Percentiles rank a stretch among this genome's conserved stretches.
These are phyloP conservation scores for Talaromyces wortmannii DNA, from an alignment of 495 filamentous ascomycete species.

Conservation along the genomic window DNA sequence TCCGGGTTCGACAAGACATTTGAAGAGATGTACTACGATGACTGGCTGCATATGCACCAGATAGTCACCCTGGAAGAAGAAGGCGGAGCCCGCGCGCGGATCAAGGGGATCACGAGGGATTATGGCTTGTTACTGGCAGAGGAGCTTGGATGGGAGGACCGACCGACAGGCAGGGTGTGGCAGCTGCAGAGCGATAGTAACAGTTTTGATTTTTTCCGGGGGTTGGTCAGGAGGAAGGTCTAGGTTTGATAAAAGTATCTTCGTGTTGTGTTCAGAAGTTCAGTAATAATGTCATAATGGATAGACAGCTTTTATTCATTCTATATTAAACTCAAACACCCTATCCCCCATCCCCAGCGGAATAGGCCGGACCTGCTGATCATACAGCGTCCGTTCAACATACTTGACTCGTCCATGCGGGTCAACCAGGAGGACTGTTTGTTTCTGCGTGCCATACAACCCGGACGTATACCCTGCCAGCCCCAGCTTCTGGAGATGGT, in stretches of 20 bases:
- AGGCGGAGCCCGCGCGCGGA: constrained; percentile 68
- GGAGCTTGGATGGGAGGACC: constrained; percentile 67
- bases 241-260: constrained; percentile 14
- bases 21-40: constrained; percentile 71
- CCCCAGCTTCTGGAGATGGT: constrained; percentile 15
- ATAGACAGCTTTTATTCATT: constrained; percentile 3
- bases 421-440: constrained; percentile 78
- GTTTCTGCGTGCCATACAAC: constrained; percentile 85
- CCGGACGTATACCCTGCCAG: constrained; percentile 28
- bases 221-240: constrained; percentile 76
- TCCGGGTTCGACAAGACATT: constrained; percentile 66
- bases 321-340: constrained; percentile 30
- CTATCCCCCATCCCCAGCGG: constrained; percentile 53
- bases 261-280: not conserved
- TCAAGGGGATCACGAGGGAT: constrained; percentile 83
- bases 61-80: constrained; percentile 83
- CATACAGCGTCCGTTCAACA: constrained; percentile 77
- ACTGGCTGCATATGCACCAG: constrained; percentile 90
- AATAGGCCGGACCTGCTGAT: constrained; percentile 55
- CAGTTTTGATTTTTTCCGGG: constrained; percentile 96
- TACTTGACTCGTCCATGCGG: constrained; percentile 71
- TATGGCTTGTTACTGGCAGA: constrained; percentile 80
- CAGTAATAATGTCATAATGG: not conserved
- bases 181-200: constrained; percentile 94
- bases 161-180: constrained; percentile 69